A percentile compares a stretch with the other conserved stretches of the same genome.
Conservation (phyloP, 768 basidiomycete genomes). For the Suillus hirtellus region DNA sequence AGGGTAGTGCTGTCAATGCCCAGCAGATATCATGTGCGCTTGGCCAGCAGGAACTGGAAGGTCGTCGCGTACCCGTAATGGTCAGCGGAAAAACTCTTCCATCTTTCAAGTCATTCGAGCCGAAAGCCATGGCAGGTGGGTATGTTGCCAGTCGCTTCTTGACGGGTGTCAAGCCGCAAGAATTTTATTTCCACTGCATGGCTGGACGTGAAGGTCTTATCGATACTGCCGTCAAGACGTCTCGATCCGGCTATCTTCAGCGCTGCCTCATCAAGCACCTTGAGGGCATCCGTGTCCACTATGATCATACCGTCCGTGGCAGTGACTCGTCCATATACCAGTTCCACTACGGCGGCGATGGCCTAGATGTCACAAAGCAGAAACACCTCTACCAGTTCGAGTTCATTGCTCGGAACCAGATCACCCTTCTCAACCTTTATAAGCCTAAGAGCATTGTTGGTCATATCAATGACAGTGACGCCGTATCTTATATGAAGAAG, state of each 20-base stretch:
- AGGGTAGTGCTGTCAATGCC: constrained; percentile 96
- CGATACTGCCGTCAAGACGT: constrained; percentile 98
- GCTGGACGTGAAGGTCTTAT: constrained; percentile 98
- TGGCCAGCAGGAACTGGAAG: constrained; percentile 97
- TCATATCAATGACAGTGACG: constrained; percentile 65
- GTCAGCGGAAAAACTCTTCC: constrained; percentile 98
- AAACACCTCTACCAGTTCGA: constrained; percentile 94
- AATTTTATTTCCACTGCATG: constrained; percentile 99
- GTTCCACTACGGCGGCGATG: constrained; percentile 96
- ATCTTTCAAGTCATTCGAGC: constrained; percentile 96
- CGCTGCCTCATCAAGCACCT: constrained; percentile 98
- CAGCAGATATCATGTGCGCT: constrained; percentile 97
- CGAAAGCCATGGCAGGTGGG: constrained; percentile 96
- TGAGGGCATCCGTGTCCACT: constrained; percentile 94
- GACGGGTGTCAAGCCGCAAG: constrained; percentile 96
- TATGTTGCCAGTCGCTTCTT: constrained; percentile 98
- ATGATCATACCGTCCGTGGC: constrained; percentile 97
- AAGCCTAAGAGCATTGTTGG: constrained; percentile 59
- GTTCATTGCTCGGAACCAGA: constrained; percentile 86
- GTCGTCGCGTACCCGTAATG: constrained; percentile 98
- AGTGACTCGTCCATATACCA: constrained; percentile 93
- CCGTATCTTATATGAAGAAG: constrained; percentile 84
- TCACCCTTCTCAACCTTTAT: constrained; percentile 73
- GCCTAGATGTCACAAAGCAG: constrained; percentile 95
- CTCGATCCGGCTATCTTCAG: constrained; percentile 96